phyloP scores from a whole-genome alignment of 495 filamentous ascomycete species.

The Extremus antarcticus region DNA sequence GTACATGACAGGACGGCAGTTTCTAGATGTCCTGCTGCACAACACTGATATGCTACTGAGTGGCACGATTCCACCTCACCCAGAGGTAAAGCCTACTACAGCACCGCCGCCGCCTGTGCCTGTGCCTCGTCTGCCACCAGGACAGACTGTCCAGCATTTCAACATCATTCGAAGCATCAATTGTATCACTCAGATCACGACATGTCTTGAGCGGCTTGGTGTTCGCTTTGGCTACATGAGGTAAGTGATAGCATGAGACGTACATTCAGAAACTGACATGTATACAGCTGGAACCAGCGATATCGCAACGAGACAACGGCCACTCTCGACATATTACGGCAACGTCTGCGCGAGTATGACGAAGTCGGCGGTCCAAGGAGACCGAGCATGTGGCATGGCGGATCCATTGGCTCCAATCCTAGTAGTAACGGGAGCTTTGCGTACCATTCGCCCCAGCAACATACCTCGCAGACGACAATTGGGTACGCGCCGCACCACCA shows the following conservation, averaged over 20 bases:
- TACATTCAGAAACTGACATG: too few species aligned
- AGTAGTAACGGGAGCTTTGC: constrained; percentile 16
- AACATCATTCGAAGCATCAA: constrained; percentile 14
- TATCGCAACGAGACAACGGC: constrained; percentile 8
- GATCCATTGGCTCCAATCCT: constrained; percentile 8
- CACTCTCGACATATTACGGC: constrained; percentile 11
- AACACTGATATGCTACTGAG: constrained; percentile 37
- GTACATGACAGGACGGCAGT: constrained; percentile 60
- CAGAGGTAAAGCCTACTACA: constrained; percentile 13
- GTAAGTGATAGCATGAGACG: constrained; percentile 9
- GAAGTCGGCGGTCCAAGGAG: neutral
- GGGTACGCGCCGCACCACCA: neutral
- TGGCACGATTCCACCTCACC: constrained; percentile 12
- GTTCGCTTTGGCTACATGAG: constrained; percentile 30
- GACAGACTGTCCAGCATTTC: constrained; percentile 14
- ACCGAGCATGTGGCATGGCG: constrained; percentile 14
- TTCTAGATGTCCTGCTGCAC: constrained; percentile 53
- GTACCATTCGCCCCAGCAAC: constrained; percentile 6
- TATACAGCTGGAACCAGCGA: constrained; percentile 15
- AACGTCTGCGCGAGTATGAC: constrained; percentile 12
- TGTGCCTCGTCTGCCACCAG: constrained; percentile 9
- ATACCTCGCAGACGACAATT: neutral
- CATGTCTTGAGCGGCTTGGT: constrained; percentile 25
- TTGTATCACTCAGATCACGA: constrained; percentile 29
- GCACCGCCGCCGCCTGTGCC: constrained; percentile 16